Base-by-base conservation (phyloP, 106 monocot genomes). In the Allium cepa region DNA sequence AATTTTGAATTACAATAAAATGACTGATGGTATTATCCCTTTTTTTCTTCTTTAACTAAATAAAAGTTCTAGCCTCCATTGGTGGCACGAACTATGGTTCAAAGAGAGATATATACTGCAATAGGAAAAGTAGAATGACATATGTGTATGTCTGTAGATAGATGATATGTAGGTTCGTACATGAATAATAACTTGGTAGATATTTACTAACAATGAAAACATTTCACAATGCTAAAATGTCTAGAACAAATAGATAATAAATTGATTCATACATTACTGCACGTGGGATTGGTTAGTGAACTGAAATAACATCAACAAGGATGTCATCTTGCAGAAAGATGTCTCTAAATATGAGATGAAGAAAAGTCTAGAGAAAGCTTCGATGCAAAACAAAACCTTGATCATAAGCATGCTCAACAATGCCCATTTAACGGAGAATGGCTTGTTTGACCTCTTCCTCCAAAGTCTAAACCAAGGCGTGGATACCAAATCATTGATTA, bases 391-490 rank as follows among this genome's bases (percentile, higher is more conserved):
- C 75, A 84, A 59, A 73, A 87, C 91, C 13, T 9, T 91, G 55
- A 80, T 87, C 49, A 72, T 91, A 26, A 75, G 55, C 26, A 60
- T 87, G 13, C 72, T 91, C 36, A 87, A 84, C 75, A 87, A 77
- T 69, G 87, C 84, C 4, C 81, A 87, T 50, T 62, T 66, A 0
- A 71, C 79, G 66, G 67, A 77, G 16, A 53, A 76, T 47, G 84
- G 87, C 56, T 70, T 91, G 77, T 59, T 87, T 15, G 81, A 82
- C 58, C 87, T 91, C 69, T 88, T 88, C 73, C 72, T 88, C 17
- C 47, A 49, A 57, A 78, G 84, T 45, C 26, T 88, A 26, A 46
- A 69, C 3, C 61, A 72, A 58, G 84, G 84, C 0, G 75, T 81
- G 3, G 76, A 45, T 65, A 88, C 75, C 26, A 55, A 71, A 36